Evolutionary conservation across 345 rosid genomes (phyloP), one percentile per base, ranked within the genome.

Genomic region (Jatropha curcas): DNA sequence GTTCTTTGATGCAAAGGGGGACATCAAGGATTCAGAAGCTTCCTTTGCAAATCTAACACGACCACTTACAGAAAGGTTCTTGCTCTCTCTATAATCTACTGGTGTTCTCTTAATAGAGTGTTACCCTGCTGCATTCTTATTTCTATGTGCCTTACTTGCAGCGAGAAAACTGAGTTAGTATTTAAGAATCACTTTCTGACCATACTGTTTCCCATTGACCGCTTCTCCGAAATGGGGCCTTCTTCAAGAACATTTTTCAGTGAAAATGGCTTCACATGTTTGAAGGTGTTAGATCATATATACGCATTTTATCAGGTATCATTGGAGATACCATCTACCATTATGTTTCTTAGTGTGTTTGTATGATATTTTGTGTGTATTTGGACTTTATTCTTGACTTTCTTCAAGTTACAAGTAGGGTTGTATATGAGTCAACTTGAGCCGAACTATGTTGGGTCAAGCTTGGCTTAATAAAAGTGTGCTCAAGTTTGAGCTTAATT

Each of bases 141-240:
- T 58, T 57, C 5, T 45, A 0, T 65, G 45, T 68, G 68, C 68
- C 46, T 57, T 53, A 6, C 71, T 60, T 80, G 86, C 96, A 95
- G 99, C 56, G 98, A 87, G 84, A 95, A 88, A 82, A 80, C 76
- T 0, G 92, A 92, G 80, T 80, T 89, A 81, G 77, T 90, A 77
- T 84, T 90, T 79, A 89, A 84, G 71, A 82, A 84, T 82, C 87
- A 82, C 73, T 88, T 95, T 73, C 89, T 95, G 39, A 95, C 96
- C 60, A 82, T 95, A 73, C 84, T 92, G 11, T 89, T 83, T 77
- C 99, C 99, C 0, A 12, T 87, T 4, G 99, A 95, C 61, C 91
- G 94, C 75, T 95, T 89, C 71, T 83, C 96, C 17, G 99, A 92
- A 82, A 89, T 90, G 86, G 97, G 99, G 33, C 99, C 93, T 77